Conservation (phyloP, 306 rosid species). For the Gastrolobium bilobum region DNA sequence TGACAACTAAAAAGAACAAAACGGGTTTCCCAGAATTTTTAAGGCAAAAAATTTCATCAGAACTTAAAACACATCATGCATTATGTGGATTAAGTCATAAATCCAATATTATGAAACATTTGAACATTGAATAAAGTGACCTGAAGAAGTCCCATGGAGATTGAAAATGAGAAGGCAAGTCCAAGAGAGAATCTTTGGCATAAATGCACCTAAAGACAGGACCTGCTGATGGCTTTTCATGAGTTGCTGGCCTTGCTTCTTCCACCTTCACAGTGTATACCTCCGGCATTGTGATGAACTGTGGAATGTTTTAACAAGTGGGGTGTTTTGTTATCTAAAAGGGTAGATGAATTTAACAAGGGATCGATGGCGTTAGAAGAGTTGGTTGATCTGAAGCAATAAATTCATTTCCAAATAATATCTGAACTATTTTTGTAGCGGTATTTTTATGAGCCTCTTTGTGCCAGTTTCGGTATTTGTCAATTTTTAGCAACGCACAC, state of each 20-base stretch:
- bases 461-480: neutral
- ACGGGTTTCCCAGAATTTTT: neutral
- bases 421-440: constrained; percentile 29
- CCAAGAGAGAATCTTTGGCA: constrained; percentile 77
- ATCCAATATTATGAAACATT: neutral
- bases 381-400: constrained; percentile 68
- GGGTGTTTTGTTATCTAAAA: neutral
- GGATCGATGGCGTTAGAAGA: constrained; percentile 19
- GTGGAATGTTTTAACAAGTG: neutral
- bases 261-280: constrained; percentile 73
- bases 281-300: constrained; percentile 49
- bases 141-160: constrained; percentile 97
- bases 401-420: constrained; percentile 45
- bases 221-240: constrained; percentile 74
- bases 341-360: constrained; percentile 29
- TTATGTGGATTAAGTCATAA: neutral
- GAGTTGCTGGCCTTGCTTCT: constrained; percentile 60
- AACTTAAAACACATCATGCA: neutral
- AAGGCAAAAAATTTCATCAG: neutral
- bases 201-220: constrained; percentile 86
- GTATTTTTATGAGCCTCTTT: constrained; percentile 47
- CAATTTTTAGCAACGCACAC: neutral
- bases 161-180: constrained; percentile 62
- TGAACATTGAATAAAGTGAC: constrained; percentile 50
- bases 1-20: neutral